These are phyloP conservation scores for Thelonectria rubi DNA, from an alignment of 2,329 filamentous ascomycete genomes.

Conservation along the genomic window DNA sequence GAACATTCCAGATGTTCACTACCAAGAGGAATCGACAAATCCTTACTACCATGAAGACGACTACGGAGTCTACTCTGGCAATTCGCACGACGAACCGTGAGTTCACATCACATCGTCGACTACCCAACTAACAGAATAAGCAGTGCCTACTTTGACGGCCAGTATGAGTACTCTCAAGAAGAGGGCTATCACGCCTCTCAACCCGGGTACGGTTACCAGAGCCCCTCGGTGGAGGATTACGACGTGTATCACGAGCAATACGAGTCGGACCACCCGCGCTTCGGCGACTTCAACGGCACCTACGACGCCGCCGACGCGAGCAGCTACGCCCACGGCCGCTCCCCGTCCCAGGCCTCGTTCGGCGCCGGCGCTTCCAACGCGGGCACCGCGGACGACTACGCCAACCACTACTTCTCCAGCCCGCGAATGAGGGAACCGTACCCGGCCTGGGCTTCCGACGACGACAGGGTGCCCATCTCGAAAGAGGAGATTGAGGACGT, in stretches of 20 bases:
- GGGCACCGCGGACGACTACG: constrained; percentile 97
- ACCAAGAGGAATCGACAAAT: too few species aligned
- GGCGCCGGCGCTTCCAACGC: constrained; percentile 92
- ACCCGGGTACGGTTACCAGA: constrained; percentile 74
- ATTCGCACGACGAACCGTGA: too few species aligned
- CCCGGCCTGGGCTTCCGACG: constrained; percentile 96
- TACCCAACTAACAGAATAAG: constrained; percentile 83
- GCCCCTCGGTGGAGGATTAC: constrained; percentile 13
- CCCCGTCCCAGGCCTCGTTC: constrained; percentile 96
- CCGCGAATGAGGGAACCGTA: constrained; percentile 96
- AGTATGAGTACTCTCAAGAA: constrained; percentile 85
- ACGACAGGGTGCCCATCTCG: constrained; percentile 94
- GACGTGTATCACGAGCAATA: constrained; percentile 63
- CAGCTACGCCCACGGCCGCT: constrained; percentile 94
- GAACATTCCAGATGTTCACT: too few species aligned
- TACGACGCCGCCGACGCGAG: constrained; percentile 97
- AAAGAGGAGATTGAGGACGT: constrained; percentile 99
- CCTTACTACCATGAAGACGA: too few species aligned
- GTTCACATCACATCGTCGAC: too few species aligned
- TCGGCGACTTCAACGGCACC: constrained; percentile 87
- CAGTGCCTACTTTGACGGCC: constrained; percentile 90
- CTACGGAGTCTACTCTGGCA: too few species aligned
- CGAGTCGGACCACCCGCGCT: constrained; percentile 96
- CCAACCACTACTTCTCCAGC: constrained; percentile 85
- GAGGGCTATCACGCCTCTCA: constrained; percentile 74